Evolutionary conservation across 352 stramenopile species (phyloP).

Genomic region (Globisporangium emineosum): DNA sequence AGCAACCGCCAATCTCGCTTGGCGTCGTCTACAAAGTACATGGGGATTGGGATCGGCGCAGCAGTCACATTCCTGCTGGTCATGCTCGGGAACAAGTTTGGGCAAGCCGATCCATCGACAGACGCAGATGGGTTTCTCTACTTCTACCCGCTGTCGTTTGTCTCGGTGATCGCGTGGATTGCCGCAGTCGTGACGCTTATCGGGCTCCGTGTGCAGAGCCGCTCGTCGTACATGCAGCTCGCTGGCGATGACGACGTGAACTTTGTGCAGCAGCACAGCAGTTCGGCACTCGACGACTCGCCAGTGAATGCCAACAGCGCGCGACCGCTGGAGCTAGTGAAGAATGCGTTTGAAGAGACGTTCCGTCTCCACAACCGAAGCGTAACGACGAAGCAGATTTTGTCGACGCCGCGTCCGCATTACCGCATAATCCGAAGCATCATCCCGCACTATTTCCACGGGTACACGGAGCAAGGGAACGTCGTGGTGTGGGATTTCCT

Average conservation of each 20-base stretch:
- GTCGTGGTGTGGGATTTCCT: constrained; percentile 79
- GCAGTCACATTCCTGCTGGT: constrained; percentile 51
- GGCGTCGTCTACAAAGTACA: constrained; percentile 56
- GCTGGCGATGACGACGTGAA: constrained; percentile 51
- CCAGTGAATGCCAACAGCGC: constrained; percentile 17
- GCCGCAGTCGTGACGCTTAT: constrained; percentile 65
- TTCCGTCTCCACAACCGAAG: constrained; percentile 41
- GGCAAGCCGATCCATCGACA: constrained; percentile 30
- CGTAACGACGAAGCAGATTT: constrained; percentile 30
- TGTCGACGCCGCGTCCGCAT: constrained; percentile 59
- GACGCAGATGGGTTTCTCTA: constrained; percentile 54
- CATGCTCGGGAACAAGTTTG: constrained; percentile 43
- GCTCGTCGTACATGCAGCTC: constrained; percentile 66
- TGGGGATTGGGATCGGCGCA: constrained; percentile 59
- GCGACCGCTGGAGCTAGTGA: constrained; percentile 51
- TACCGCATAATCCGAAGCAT: constrained; percentile 70
- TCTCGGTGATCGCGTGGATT: constrained; percentile 70
- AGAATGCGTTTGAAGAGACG: constrained; percentile 67
- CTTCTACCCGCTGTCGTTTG: constrained; percentile 77
- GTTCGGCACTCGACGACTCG: constrained; percentile 27
- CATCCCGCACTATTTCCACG: constrained; percentile 74
- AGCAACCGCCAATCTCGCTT: constrained; percentile 67
- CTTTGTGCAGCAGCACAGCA: constrained; percentile 40
- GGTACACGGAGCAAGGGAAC: constrained; percentile 63
- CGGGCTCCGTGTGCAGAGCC: constrained; percentile 55